Percentiles rank a stretch among this genome's conserved stretches.
phyloP scores from a whole-genome alignment of 768 basidiomycete genomes.

The Serendipita sp. region DNA sequence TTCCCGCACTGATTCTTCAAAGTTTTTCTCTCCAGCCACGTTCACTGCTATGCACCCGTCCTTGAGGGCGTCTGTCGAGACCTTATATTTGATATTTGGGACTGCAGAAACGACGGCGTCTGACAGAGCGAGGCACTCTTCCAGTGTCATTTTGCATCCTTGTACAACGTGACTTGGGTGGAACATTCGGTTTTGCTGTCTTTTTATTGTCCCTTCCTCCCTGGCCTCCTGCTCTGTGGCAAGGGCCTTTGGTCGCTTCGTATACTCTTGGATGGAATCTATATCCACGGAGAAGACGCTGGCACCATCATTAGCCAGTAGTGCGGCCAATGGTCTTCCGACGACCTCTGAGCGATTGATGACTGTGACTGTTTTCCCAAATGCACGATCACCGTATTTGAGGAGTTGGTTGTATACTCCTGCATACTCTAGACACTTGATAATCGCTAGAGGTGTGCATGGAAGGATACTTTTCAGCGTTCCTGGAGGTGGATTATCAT shows the following conservation, averaged over 20 bases:
- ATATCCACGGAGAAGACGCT: conserved; percentile 91
- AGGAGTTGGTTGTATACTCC: conserved; percentile 89
- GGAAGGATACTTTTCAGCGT: conserved; percentile 93
- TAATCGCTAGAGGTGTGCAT: conserved; percentile 91
- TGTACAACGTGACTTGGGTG: conserved; percentile 75
- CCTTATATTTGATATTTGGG: conserved; percentile 67
- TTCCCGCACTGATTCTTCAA: conserved; percentile 80
- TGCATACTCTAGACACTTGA: conserved; percentile 81
- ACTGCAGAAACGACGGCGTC: conserved; percentile 95
- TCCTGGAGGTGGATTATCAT: conserved; percentile 57
- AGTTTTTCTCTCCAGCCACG: conserved; percentile 91
- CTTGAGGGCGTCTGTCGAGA: conserved; percentile 78
- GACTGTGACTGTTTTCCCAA: conserved; percentile 82
- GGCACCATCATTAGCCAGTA: conserved; percentile 92
- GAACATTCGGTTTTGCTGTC: conserved; percentile 34
- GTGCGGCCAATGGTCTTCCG: conserved; percentile 86
- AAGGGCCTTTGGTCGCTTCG: conserved; percentile 52
- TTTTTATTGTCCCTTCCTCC: background rate
- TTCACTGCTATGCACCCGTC: conserved; percentile 90
- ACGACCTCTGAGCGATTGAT: conserved; percentile 96
- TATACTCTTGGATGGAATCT: conserved; percentile 90
- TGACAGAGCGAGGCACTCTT: conserved; percentile 66
- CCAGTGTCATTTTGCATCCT: conserved; percentile 47
- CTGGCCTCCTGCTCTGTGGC: conserved; percentile 20
- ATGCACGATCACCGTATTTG: conserved; percentile 87